These are phyloP conservation scores for Leccinum ochraceum DNA, from an alignment of 768 basidiomycete genomes.

Conservation along the genomic window DNA sequence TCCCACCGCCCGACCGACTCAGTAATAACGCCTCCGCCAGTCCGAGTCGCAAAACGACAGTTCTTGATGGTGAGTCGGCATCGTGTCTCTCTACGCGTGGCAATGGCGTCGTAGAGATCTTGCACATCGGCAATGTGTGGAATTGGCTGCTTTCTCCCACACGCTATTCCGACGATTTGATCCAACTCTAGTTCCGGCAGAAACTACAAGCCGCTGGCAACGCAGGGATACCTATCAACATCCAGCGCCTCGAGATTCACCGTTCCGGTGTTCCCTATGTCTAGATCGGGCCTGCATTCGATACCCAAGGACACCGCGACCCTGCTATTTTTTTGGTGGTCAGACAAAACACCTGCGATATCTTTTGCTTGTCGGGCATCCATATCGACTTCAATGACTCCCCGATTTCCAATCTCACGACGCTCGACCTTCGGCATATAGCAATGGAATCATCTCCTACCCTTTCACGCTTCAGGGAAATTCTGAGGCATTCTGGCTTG, in stretches of 20 bases:
- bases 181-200: slow-evolving; percentile 20
- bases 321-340: slow-evolving; percentile 53
- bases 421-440: slow-evolving; percentile 65
- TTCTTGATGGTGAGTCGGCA: no score
- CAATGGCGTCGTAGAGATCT: no score
- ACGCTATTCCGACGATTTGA: no score
- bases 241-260: slow-evolving; percentile 70
- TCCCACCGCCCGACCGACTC: no score
- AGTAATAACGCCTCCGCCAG: no score
- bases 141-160: no score
- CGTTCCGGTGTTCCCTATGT: slow-evolving; percentile 50
- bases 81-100: no score
- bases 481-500: slow-evolving; percentile 50
- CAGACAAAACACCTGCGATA: slow-evolving; percentile 46
- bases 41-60: no score
- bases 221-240: slow-evolving; percentile 37
- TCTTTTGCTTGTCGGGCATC: slow-evolving; percentile 60
- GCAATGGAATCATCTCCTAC: slow-evolving; percentile 53
- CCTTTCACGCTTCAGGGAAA: slow-evolving; percentile 49
- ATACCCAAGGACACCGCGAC: slow-evolving; percentile 34
- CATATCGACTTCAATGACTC: slow-evolving; percentile 60
- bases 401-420: slow-evolving; percentile 52
- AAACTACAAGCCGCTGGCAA: slow-evolving; percentile 42
- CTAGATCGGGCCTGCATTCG: slow-evolving; percentile 45
- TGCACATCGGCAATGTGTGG: no score